These are phyloP conservation scores for Aspergillus fructus DNA, from an alignment of 2,329 filamentous ascomycete species.

Conservation along the genomic window DNA sequence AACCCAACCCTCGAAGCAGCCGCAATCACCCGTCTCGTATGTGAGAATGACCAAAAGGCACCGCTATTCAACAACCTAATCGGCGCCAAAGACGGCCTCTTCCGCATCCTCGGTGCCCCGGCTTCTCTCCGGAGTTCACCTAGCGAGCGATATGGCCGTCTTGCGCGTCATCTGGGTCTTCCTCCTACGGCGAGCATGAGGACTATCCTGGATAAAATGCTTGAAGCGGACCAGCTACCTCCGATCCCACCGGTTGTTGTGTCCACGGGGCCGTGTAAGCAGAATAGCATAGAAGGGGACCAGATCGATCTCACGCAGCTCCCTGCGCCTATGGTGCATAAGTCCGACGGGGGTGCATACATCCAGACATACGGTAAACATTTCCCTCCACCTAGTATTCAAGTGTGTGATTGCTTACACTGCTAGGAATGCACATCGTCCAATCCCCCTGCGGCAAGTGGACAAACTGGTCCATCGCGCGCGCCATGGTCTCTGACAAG, in stretches of 20 bases:
- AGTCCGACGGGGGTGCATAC: conserved; percentile 51
- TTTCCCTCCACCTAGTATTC: background rate
- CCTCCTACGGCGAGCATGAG: conserved; percentile 37
- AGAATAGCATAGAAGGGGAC: conserved; percentile 37
- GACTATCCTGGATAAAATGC: conserved; percentile 46
- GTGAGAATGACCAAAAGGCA: conserved; percentile 48
- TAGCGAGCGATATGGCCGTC: conserved; percentile 39
- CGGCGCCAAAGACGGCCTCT: conserved; percentile 48
- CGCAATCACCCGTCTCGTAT: conserved; percentile 23
- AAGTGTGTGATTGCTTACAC: background rate
- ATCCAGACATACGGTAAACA: conserved; percentile 44
- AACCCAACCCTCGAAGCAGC: conserved; percentile 20
- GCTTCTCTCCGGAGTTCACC: conserved; percentile 36
- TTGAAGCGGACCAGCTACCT: conserved; percentile 31
- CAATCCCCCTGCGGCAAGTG: conserved; percentile 47
- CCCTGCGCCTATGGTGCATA: conserved; percentile 45
- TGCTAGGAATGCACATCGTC: conserved; percentile 47
- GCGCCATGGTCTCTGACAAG: conserved; percentile 49
- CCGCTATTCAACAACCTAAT: conserved; percentile 55
- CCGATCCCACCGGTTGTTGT: conserved; percentile 37
- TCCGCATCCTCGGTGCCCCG: conserved; percentile 49
- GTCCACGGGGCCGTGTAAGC: conserved; percentile 44
- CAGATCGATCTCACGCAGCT: conserved; percentile 47
- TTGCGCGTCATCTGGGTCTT: conserved; percentile 45
- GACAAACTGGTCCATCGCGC: conserved; percentile 43